These are phyloP conservation scores for Cryptococcus sp. DNA, from an alignment of 1,284 basidiomycete species.

Conservation along the genomic window DNA sequence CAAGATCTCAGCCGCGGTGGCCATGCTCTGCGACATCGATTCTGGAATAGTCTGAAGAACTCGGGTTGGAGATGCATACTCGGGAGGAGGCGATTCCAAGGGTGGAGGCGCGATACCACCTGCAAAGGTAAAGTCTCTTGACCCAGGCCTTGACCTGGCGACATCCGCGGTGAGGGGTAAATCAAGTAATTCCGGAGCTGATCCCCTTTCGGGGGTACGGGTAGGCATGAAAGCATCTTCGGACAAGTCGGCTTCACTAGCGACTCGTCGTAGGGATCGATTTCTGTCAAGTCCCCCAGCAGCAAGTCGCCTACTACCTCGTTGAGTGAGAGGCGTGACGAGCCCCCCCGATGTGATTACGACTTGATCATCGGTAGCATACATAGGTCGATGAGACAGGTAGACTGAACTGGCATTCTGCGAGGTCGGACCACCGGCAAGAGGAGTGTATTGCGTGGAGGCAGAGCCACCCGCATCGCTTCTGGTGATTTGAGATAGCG, in stretches of 20 bases:
- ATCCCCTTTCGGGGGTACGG: constrained; percentile 5
- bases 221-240: constrained; percentile 8
- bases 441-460: constrained; percentile 27
- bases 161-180: constrained; percentile 23
- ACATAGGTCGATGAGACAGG: constrained; percentile 7
- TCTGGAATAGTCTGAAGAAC: not conserved
- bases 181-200: constrained; percentile 5
- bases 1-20: not conserved
- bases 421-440: constrained; percentile 1
- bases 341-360: constrained; percentile 39
- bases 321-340: constrained; percentile 30
- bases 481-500: constrained; percentile 13
- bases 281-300: constrained; percentile 25
- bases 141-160: constrained; percentile 18
- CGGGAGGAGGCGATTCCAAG: constrained; percentile 11
- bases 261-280: constrained; percentile 38
- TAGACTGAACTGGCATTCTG: constrained; percentile 9
- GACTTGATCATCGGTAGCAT: constrained; percentile 40
- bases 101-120: constrained; percentile 30
- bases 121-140: constrained; percentile 38
- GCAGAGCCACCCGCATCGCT: constrained; percentile 34
- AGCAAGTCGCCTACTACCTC: constrained; percentile 39
- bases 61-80: constrained; percentile 7
- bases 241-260: constrained; percentile 42
- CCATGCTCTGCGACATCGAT: not conserved